phyloP scores from a whole-genome alignment of 306 rosid species.

The Vicia faba region DNA sequence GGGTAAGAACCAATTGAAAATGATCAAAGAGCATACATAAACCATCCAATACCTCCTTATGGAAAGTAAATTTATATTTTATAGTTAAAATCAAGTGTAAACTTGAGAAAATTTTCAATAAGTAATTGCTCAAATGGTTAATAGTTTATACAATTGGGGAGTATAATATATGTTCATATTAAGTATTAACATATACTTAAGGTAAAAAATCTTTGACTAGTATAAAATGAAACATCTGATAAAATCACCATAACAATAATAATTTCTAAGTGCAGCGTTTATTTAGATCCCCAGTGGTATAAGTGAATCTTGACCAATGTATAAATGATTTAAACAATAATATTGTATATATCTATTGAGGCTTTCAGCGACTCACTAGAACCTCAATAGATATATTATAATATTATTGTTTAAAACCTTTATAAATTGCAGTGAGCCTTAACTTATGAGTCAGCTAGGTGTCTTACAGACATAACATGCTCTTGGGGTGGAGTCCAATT shows the following conservation, averaged over 20 bases:
- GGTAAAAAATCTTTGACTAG: background rate
- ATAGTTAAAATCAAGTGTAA: background rate
- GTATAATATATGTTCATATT: no score
- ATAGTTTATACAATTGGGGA: no score
- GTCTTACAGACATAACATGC: slow-evolving; percentile 5
- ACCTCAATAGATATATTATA: no score
- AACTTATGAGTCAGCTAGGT: slow-evolving; percentile 13
- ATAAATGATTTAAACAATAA: slow-evolving; percentile 4
- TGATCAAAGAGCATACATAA: no score
- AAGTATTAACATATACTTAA: background rate
- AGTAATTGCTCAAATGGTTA: background rate
- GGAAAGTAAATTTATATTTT: background rate
- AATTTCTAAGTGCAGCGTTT: background rate
- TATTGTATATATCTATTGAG: background rate
- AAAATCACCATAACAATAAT: slow-evolving; percentile 1
- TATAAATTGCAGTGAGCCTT: slow-evolving; percentile 19
- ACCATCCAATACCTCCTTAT: background rate
- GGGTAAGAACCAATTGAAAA: no score
- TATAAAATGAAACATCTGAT: background rate
- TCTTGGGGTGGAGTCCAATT: background rate
- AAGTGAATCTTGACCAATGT: background rate
- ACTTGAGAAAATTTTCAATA: background rate
- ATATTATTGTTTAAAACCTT: no score
- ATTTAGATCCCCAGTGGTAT: slow-evolving; percentile 5
- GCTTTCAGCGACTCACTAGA: no score